Percentiles rank a stretch among this genome's conserved stretches.
These are phyloP conservation scores for Thalassiosira hispida DNA, from an alignment of 352 stramenopile genomes.

Conservation along the genomic window DNA sequence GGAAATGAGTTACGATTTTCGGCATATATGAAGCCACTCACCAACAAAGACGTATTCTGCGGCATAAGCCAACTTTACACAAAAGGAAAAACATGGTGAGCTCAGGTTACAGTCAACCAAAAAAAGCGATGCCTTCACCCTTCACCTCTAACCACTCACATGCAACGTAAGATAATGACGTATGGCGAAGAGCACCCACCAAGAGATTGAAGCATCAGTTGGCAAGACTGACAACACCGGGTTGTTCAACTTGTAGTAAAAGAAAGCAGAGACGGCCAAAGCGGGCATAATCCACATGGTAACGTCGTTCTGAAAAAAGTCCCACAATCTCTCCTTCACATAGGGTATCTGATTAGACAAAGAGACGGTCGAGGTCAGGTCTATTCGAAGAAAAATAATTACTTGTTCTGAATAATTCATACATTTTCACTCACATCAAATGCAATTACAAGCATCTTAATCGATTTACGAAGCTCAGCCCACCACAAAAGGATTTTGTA, in stretches of 20 bases:
- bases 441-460: slow-evolving; percentile 36
- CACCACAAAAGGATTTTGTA: slow-evolving; percentile 34
- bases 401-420: too few species aligned
- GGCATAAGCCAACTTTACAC: slow-evolving; percentile 27
- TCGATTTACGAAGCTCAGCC: slow-evolving; percentile 27
- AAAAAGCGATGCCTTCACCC: background rate
- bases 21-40: slow-evolving; percentile 6
- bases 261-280: slow-evolving; percentile 56
- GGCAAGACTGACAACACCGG: slow-evolving; percentile 65
- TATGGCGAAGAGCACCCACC: slow-evolving; percentile 67
- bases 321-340: slow-evolving; percentile 40
- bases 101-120: slow-evolving; percentile 16
- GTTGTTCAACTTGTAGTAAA: slow-evolving; percentile 68
- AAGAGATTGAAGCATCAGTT: slow-evolving; percentile 58
- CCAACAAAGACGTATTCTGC: slow-evolving; percentile 51
- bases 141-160: slow-evolving; percentile 23
- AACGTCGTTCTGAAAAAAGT: slow-evolving; percentile 43
- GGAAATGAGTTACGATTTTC: too few species aligned
- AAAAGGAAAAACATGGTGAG: slow-evolving; percentile 37
- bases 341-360: too few species aligned
- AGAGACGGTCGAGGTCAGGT: too few species aligned
- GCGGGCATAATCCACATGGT: slow-evolving; percentile 39
- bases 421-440: too few species aligned
- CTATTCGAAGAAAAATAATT: too few species aligned
- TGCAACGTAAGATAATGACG: slow-evolving; percentile 54